A percentile compares a stretch with the other conserved stretches of the same genome.
Evolutionary conservation across 192 early-diverging fungal species (phyloP).

Genomic region (Linnemannia hyalina): DNA sequence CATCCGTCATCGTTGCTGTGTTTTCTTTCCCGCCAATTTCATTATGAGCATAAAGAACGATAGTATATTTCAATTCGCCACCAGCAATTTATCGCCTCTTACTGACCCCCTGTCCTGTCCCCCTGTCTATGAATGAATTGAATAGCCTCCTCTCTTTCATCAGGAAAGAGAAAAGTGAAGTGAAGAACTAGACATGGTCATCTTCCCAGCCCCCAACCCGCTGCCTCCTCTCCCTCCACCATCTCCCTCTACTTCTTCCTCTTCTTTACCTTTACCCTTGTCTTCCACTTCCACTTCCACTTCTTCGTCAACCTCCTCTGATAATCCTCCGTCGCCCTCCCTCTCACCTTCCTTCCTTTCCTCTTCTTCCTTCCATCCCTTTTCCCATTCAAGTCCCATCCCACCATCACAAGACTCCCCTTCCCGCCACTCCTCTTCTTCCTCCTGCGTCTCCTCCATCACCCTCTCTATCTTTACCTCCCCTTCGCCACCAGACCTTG

Average conservation of each 20-base stretch:
- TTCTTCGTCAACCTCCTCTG: not conserved
- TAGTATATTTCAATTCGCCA: not conserved
- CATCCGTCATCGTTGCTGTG: not conserved
- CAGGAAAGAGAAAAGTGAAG: no score
- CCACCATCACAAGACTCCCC: not conserved
- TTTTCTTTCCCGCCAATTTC: not conserved
- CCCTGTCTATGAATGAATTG: not conserved
- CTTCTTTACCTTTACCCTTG: not conserved
- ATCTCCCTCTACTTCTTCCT: not conserved
- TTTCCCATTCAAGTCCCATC: not conserved
- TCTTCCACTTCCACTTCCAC: not conserved
- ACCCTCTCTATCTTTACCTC: not conserved
- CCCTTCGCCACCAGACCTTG: not conserved
- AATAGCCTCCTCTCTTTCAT: not conserved
- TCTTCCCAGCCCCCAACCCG: slow-evolving; percentile 23
- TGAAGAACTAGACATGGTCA: not conserved
- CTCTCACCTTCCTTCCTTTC: not conserved
- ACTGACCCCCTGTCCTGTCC: not conserved
- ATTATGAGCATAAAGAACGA: not conserved
- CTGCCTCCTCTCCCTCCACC: slow-evolving; percentile 16
- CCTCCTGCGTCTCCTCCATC: slow-evolving; percentile 9
- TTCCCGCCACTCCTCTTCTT: not conserved
- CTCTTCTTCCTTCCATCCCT: not conserved
- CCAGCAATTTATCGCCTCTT: not conserved
- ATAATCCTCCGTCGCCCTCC: not conserved